Evolutionary conservation across 495 filamentous ascomycete genomes (phyloP).

Genomic region (Astrocystis sublimbata): DNA sequence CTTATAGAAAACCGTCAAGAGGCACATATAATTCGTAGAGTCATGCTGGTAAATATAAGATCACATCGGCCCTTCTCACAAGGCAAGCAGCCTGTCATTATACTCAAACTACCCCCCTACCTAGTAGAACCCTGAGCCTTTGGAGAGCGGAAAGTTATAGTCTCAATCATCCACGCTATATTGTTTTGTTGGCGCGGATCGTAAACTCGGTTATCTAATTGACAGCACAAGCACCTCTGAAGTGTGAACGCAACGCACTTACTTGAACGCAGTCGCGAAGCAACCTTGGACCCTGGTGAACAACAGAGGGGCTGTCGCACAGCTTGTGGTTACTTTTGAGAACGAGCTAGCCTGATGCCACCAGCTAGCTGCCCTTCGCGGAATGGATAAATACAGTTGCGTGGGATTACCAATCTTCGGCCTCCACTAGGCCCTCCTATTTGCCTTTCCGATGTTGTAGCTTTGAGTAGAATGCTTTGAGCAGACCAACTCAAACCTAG

Average conservation of each 20-base stretch:
- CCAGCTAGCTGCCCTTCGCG: neutral
- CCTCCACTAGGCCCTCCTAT: neutral
- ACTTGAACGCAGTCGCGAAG: slow-evolving; percentile 1
- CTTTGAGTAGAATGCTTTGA: neutral
- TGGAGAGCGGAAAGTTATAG: neutral
- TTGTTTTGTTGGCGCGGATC: neutral
- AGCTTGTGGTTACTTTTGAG: neutral
- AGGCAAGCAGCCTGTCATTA: neutral
- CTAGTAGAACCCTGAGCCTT: neutral
- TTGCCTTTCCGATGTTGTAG: neutral
- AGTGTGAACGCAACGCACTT: slow-evolving; percentile 3
- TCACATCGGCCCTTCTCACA: neutral
- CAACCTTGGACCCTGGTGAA: neutral
- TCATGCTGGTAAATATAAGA: neutral
- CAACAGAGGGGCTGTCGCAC: neutral
- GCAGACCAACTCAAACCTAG: neutral
- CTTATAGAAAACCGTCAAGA: too few species aligned
- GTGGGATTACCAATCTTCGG: neutral
- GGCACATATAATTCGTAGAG: neutral
- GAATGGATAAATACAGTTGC: slow-evolving; percentile 1
- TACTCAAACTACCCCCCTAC: neutral
- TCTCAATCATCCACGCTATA: neutral
- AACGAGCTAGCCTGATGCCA: neutral
- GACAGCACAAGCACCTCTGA: neutral
- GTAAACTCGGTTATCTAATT: slow-evolving; percentile 1